Evolutionary conservation across 2,329 filamentous ascomycete species (phyloP), one percentile per base, ranked within the genome.

Genomic region (Clonostachys chloroleuca): DNA sequence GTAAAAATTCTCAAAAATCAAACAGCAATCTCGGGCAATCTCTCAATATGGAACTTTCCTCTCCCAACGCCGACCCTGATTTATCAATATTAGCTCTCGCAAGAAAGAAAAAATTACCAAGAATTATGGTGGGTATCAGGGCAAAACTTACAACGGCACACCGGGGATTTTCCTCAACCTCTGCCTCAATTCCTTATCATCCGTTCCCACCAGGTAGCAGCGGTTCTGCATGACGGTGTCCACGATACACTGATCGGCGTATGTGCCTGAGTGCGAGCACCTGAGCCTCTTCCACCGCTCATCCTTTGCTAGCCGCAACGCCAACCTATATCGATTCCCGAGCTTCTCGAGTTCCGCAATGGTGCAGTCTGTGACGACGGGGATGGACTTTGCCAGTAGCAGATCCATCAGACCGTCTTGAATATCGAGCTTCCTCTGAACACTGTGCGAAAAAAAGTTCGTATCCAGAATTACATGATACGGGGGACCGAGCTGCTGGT

Each of bases 331-430:
- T 30, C 7, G 6, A 24, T 24, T 24, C 24, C 24, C 24, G 7
- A 96, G 77, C 64, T 95, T 95, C 63, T 96, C 91, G 53, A 96
- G 69, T 66, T 96, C 91, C 47, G 84, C 86, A 79, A 92, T 85
- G 56, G 85, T 84, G 71, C 87, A 78, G 50, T 61, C 73, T 3
- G 91, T 96, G 55, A 97, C 91, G 54, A 94, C 86, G 16, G 91
- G 90, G 18, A 84, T 89, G 64, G 89, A 94, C 59, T 95, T 95
- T 16, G 92, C 92, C 64, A 92, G 95, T 5, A 99, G 78, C 46
- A 89, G 87, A 65, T 96, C 91, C 89, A 96, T 96, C 74, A 96
- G 89, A 4, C 86, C 84, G 51, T 92, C 86, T 17, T 95, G 78
- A 12, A 97, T 73, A 34, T 92, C 89, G 17, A 97, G 81, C 71